A percentile compares a stretch with the other conserved stretches of the same genome.
phyloP scores from a whole-genome alignment of 352 stramenopile species.

The Globisporangium rhizosaccharum region DNA sequence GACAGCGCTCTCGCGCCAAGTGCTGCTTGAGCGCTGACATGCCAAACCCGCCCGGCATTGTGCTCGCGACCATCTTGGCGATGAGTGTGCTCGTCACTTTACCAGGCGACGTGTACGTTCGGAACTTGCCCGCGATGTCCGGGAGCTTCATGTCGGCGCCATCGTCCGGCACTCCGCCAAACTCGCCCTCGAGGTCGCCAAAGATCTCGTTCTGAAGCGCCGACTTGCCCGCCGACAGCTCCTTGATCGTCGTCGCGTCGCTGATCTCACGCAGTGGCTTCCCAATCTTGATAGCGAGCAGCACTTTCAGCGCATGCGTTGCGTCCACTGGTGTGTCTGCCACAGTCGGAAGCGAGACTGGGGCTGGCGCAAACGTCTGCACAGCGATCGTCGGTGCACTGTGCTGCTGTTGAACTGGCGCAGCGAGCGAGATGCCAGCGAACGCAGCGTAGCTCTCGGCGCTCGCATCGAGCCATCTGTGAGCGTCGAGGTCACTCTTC shows the following conservation, averaged over 20 bases:
- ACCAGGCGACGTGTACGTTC: conserved; percentile 58
- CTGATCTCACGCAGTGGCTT: conserved; percentile 65
- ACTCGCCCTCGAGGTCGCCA: conserved; percentile 83
- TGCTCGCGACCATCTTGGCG: conserved; percentile 71
- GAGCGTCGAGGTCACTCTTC: conserved; percentile 66
- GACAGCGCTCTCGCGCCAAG: conserved; percentile 59
- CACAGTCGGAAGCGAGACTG: conserved; percentile 50
- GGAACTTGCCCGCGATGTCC: conserved; percentile 67
- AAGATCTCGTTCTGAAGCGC: conserved; percentile 88
- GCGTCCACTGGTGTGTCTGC: conserved; percentile 59
- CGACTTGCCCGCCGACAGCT: conserved; percentile 73
- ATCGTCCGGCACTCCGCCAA: conserved; percentile 70
- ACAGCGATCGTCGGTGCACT: too few relatives aligned
- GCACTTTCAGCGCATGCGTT: conserved; percentile 69
- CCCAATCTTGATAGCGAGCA: conserved; percentile 73
- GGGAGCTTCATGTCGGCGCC: conserved; percentile 69
- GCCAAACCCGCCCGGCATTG: conserved; percentile 82
- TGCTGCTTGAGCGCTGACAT: conserved; percentile 71
- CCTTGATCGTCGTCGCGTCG: conserved; percentile 69
- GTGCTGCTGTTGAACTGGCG: conserved; percentile 2
- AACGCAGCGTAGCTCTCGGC: conserved; percentile 69
- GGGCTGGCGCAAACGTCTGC: conserved; percentile 15
- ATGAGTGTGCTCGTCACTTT: conserved; percentile 74
- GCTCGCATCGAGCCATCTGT: conserved; percentile 76
- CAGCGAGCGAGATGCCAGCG: conserved; percentile 58